phyloP scores from a whole-genome alignment of 2,329 filamentous ascomycete species.

The Pseudopyrenochaeta lycopersici region DNA sequence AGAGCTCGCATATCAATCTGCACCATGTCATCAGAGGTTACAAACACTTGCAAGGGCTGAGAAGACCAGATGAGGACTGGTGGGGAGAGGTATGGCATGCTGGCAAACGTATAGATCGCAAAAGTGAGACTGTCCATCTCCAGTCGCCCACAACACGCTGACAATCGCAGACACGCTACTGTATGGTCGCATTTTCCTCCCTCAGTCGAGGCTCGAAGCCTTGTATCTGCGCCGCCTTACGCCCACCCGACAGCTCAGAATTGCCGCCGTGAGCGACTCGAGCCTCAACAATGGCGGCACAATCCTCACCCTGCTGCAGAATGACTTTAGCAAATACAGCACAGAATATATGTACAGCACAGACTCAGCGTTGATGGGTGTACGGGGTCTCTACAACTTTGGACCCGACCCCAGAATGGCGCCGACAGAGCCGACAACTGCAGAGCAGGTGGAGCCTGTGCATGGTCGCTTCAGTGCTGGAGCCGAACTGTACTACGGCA shows the following conservation, averaged over 20 bases:
- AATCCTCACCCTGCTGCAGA: slow-evolving; percentile 76
- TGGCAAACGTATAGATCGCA: slow-evolving; percentile 60
- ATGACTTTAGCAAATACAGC: slow-evolving; percentile 86
- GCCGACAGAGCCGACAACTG: slow-evolving; percentile 30
- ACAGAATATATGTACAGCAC: slow-evolving; percentile 92
- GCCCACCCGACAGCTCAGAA: slow-evolving; percentile 78
- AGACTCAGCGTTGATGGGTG: slow-evolving; percentile 86
- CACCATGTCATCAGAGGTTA: slow-evolving; percentile 84
- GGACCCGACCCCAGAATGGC: slow-evolving; percentile 70
- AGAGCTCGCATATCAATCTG: slow-evolving; percentile 79
- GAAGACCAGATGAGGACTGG: slow-evolving; percentile 59
- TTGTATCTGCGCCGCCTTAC: slow-evolving; percentile 82
- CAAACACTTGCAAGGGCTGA: slow-evolving; percentile 75
- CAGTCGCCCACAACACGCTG: slow-evolving; percentile 20
- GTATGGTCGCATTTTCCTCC: slow-evolving; percentile 82
- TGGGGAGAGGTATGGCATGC: slow-evolving; percentile 65
- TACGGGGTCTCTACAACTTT: slow-evolving; percentile 94
- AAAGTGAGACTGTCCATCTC: slow-evolving; percentile 46
- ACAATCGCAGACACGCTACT: slow-evolving; percentile 65
- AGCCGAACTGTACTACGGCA: slow-evolving; percentile 93
- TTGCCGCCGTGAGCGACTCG: slow-evolving; percentile 80
- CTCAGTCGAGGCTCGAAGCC: slow-evolving; percentile 85
- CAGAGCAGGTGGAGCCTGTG: slow-evolving; percentile 60
- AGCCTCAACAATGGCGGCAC: slow-evolving; percentile 79
- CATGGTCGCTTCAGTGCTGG: slow-evolving; percentile 89